These are phyloP conservation scores for Przewalskia tangutica DNA, from an alignment of 257 asterid genomes.

Conservation along the genomic window DNA sequence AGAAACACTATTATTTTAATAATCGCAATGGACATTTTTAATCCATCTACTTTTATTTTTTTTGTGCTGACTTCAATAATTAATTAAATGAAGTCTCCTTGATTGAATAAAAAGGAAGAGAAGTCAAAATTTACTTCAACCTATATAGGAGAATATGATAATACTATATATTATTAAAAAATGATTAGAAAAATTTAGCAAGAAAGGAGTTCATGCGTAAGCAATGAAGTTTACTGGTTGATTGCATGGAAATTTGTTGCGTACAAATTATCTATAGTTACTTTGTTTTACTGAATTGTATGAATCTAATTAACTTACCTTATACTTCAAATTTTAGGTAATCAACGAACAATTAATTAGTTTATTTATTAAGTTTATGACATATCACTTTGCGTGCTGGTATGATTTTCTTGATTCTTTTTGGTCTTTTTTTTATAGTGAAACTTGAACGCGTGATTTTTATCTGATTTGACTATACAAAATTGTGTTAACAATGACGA, in stretches of 20 bases:
- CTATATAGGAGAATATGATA: neutral
- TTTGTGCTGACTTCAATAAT: neutral
- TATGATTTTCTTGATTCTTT: too few relatives aligned
- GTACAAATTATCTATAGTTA: too few relatives aligned
- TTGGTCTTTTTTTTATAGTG: too few relatives aligned
- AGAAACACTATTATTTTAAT: neutral
- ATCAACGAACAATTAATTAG: too few relatives aligned
- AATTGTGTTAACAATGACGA: too few relatives aligned
- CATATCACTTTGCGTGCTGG: too few relatives aligned
- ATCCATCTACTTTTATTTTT: neutral
- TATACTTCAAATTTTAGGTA: too few relatives aligned
- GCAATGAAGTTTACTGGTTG: neutral
- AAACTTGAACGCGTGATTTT: too few relatives aligned
- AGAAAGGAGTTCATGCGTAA: neutral
- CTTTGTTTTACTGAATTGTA: too few relatives aligned
- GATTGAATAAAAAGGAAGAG: neutral
- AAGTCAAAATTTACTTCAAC: neutral
- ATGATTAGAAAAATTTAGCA: neutral
- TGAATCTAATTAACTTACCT: too few relatives aligned
- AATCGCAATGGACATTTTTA: neutral
- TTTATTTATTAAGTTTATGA: too few relatives aligned
- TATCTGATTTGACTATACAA: too few relatives aligned
- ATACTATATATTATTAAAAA: neutral
- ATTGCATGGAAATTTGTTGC: neutral
- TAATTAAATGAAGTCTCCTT: neutral